Conservation (phyloP, 257 asterid species). For the Plantago elongata region DNA sequence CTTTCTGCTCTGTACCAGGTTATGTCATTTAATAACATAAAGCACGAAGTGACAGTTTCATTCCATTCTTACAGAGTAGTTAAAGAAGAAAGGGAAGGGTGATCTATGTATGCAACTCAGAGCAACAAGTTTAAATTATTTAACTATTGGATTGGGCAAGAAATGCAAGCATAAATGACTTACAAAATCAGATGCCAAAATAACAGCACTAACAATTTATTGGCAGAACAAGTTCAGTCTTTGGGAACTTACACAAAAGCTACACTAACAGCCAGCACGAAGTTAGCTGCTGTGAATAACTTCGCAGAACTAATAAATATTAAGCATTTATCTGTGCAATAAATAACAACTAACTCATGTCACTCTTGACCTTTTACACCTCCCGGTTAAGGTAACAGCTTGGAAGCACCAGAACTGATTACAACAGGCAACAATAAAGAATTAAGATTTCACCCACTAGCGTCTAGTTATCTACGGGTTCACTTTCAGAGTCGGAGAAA, state of each 20-base stretch:
- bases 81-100: no score
- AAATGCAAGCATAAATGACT: not conserved
- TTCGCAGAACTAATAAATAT: constrained; percentile 18
- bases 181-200: constrained; percentile 1
- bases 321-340: constrained; percentile 24
- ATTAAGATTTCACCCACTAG: constrained; percentile 27
- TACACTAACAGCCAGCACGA: constrained; percentile 42
- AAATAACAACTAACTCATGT: constrained; percentile 30
- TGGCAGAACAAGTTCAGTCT: constrained; percentile 8
- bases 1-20: no score
- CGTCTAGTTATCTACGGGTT: constrained; percentile 26
- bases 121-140: no score
- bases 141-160: not conserved
- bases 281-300: constrained; percentile 38
- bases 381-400: constrained; percentile 27
- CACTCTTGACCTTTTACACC: constrained; percentile 36
- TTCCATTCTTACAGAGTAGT: no score
- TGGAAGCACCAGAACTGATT: constrained; percentile 32
- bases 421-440: constrained; percentile 46
- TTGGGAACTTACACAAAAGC: constrained; percentile 15
- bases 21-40: no score
- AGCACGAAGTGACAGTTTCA: no score
- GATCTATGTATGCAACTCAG: no score
- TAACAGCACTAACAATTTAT: constrained; percentile 10
- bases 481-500: constrained; percentile 26